A percentile compares a stretch with the other conserved stretches of the same genome.
These are phyloP conservation scores for Neonectria punicea DNA, from an alignment of 2,329 filamentous ascomycete species.

Conservation along the genomic window DNA sequence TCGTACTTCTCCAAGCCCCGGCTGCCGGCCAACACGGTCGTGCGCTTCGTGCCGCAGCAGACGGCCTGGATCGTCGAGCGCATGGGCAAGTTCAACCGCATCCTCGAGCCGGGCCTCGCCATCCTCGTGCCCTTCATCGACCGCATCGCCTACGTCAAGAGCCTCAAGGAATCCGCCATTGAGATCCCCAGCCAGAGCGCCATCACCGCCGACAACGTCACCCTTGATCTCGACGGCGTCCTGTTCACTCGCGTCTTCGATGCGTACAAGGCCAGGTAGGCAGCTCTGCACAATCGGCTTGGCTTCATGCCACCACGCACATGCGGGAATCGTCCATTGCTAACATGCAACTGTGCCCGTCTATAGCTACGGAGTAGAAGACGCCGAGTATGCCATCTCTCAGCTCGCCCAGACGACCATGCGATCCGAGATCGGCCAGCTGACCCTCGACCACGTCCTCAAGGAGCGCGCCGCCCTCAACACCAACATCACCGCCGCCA, in stretches of 20 bases:
- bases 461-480: constrained; percentile 97
- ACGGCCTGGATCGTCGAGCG: constrained; percentile 99
- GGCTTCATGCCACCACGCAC: background rate
- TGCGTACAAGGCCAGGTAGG: constrained; percentile 92
- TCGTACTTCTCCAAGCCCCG: constrained; percentile 83
- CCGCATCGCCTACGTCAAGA: constrained; percentile 97
- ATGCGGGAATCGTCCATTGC: background rate
- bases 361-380: constrained; percentile 92
- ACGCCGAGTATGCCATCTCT: constrained; percentile 98
- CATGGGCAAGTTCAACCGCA: constrained; percentile 97
- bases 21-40: constrained; percentile 90
- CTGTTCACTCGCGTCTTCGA: constrained; percentile 97
- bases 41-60: constrained; percentile 99
- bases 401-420: constrained; percentile 98
- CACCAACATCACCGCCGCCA: constrained; percentile 97
- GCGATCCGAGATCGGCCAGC: constrained; percentile 97
- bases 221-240: constrained; percentile 93
- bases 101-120: constrained; percentile 90
- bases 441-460: constrained; percentile 95
- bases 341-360: constrained; percentile 14
- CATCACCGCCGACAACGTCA: constrained; percentile 98
- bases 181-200: constrained; percentile 98
- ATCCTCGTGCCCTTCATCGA: constrained; percentile 91
- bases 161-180: constrained; percentile 92
- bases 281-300: background rate